These are phyloP conservation scores for Bremia lactucae DNA, from an alignment of 352 stramenopile genomes.

Conservation along the genomic window DNA sequence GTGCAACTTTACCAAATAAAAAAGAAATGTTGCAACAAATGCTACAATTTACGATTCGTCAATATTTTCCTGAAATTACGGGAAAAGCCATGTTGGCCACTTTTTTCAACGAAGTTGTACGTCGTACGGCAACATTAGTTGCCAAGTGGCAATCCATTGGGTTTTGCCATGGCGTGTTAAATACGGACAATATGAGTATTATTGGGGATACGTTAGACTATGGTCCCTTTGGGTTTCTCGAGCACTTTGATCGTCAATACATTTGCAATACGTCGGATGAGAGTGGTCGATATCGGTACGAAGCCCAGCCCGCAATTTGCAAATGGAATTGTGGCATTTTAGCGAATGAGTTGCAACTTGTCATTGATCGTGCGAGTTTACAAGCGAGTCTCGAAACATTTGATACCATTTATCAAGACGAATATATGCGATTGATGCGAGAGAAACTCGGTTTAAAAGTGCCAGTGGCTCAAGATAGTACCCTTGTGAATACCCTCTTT, in stretches of 20 bases:
- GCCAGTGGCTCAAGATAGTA: constrained; percentile 28
- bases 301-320: constrained; percentile 74
- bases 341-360: constrained; percentile 48
- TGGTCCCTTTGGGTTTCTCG: constrained; percentile 89
- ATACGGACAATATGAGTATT: constrained; percentile 90
- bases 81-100: constrained; percentile 20
- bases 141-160: constrained; percentile 78
- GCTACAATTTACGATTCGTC: constrained; percentile 66
- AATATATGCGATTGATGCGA: constrained; percentile 52
- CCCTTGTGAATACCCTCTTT: constrained; percentile 41
- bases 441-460: constrained; percentile 53
- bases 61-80: constrained; percentile 50
- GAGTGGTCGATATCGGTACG: constrained; percentile 69
- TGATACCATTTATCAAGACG: constrained; percentile 33
- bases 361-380: constrained; percentile 19
- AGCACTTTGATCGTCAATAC: constrained; percentile 79
- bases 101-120: constrained; percentile 60
- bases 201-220: constrained; percentile 88
- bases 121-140: constrained; percentile 68
- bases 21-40: constrained; percentile 57
- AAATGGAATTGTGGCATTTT: constrained; percentile 78
- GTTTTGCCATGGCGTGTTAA: constrained; percentile 88
- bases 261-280: constrained; percentile 81
- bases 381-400: constrained; percentile 27
- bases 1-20: constrained; percentile 54